Base-by-base conservation (phyloP, 225 moss, liverwort and hornwort species). In the Physcomitrium patens region DNA sequence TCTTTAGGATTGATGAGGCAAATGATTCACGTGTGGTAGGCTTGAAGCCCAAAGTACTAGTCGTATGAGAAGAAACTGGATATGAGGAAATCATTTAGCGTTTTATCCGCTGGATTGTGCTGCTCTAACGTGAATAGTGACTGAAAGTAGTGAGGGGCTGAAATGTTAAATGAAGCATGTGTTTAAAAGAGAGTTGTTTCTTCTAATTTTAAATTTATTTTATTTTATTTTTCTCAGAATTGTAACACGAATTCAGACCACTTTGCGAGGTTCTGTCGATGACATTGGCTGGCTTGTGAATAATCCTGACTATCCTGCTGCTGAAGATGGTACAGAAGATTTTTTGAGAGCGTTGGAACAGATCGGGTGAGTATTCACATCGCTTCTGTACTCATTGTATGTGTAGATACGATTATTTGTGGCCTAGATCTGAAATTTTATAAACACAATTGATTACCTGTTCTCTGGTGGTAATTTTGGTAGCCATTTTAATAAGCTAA, bases 281-380 rank as follows among this genome's bases (percentile, higher is more conserved):
- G 95, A 99, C 65, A 93, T 99, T 79, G 99, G 99, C 27, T 99
- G 99, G 99, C 89, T 99, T 76, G 73, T 85, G 19, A 93, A 87
- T 54, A 86, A 86, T 73, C 82, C 86, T 3, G 83, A 61, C 76
- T 81, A 88, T 69, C 93, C 99, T 51, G 78, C 89, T 69, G 88
- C 90, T 28, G 85, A 90, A 74, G 95, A 99, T 72, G 90, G 87
- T 57, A 95, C 99, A 0, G 81, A 92, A 65, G 86, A 90, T 53
- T 99, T 99, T 86, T 75, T 93, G 53, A 90, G 88, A 74, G 85
- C 91, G 37, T 91, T 99, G 58, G 95, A 93, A 81, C 89, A 90
- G 68, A 99, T 91, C 79, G 90, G 94, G 97, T 97, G 74, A 63
- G 79, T 81, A 51, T 63, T 50, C 31, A 60, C 52, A 48, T 52